Percentiles rank a stretch among this genome's conserved stretches.
Evolutionary conservation across 2,329 filamentous ascomycete genomes (phyloP).

Genomic region (Cladophialophora psammophila): DNA sequence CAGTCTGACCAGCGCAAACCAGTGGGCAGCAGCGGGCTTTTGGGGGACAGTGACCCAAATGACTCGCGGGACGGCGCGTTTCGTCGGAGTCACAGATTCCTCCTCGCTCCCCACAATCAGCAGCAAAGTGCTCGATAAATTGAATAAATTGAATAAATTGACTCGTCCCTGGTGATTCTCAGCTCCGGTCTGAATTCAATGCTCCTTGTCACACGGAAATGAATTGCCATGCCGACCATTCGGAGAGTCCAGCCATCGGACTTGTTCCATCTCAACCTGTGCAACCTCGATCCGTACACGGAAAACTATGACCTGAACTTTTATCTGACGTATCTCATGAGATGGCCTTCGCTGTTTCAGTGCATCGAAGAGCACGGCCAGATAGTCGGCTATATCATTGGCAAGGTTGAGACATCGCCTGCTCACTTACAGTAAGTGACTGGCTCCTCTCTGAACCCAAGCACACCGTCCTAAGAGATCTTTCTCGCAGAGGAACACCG

Average conservation of each 20-base stretch:
- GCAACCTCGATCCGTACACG: conserved; percentile 95
- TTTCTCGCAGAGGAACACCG: conserved; percentile 59
- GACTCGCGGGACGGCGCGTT: conserved; percentile 33
- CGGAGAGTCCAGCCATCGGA: conserved; percentile 85
- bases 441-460: not conserved
- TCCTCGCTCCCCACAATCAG: conserved; percentile 15
- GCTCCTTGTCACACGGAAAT: not conserved
- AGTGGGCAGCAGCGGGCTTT: not conserved
- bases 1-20: not conserved
- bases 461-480: conserved; percentile 3
- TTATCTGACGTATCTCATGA: conserved; percentile 93
- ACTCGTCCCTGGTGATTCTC: not conserved
- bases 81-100: conserved; percentile 19
- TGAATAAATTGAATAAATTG: conserved; percentile 3
- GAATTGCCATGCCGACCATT: conserved; percentile 76
- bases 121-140: conserved; percentile 4
- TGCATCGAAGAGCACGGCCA: conserved; percentile 90
- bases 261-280: conserved; percentile 87
- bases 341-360: conserved; percentile 94
- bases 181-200: not conserved
- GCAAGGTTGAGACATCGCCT: conserved; percentile 75
- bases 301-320: conserved; percentile 97
- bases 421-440: conserved; percentile 72
- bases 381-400: conserved; percentile 97
- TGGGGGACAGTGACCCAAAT: not conserved